Conservation (phyloP, 441 rosid genomes). For the Pelargonium citronellum region DNA sequence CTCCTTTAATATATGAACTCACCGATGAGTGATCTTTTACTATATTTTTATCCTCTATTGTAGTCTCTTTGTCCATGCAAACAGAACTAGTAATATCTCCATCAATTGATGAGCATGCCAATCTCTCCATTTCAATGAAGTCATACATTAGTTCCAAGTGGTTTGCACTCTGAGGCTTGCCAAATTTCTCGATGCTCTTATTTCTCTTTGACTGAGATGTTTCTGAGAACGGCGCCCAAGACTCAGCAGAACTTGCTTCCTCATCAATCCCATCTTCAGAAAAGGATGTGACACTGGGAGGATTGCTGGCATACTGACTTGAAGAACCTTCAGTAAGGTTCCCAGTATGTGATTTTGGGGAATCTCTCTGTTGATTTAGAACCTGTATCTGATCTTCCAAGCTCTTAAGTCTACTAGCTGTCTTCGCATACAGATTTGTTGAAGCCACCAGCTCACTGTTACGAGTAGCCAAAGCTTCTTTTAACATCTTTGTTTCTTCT, state of each 20-base stretch:
- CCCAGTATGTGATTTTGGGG: neutral
- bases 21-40: neutral
- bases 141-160: constrained; percentile 4
- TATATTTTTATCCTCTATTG: neutral
- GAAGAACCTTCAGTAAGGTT: neutral
- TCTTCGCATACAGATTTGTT: neutral
- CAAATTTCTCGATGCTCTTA: neutral
- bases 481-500: constrained; percentile 1
- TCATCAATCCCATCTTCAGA: constrained; percentile 4
- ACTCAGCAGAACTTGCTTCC: constrained; percentile 1
- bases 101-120: constrained; percentile 5
- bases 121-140: neutral
- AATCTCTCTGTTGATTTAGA: neutral
- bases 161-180: neutral
- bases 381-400: neutral
- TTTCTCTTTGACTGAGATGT: neutral
- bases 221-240: neutral
- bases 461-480: constrained; percentile 6
- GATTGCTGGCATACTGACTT: constrained; percentile 1
- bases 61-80: constrained; percentile 3
- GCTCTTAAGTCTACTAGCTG: neutral
- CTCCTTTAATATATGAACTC: neutral
- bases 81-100: constrained; percentile 1
- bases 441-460: neutral
- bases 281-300: neutral